These are phyloP conservation scores for Phtheirospermum japonicum DNA, from an alignment of 257 asterid genomes.

Conservation along the genomic window DNA sequence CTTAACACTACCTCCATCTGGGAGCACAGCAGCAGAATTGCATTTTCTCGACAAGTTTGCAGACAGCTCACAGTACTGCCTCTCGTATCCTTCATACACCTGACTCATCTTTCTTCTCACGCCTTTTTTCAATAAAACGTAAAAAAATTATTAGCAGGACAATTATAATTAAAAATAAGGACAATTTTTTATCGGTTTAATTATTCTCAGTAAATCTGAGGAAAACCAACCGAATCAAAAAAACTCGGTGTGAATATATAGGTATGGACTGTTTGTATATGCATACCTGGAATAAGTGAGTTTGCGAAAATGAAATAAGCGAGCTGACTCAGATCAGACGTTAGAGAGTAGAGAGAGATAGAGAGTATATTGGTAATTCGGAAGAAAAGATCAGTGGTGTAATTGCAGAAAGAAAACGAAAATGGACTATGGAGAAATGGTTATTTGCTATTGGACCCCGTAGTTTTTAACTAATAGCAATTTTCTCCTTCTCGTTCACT, in stretches of 20 bases:
- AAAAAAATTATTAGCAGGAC: slow-evolving; percentile 8
- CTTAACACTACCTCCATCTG: slow-evolving; percentile 63
- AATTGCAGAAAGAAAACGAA: neutral
- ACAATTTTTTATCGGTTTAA: neutral
- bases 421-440: neutral
- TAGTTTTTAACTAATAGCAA: neutral
- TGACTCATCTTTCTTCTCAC: slow-evolving; percentile 62
- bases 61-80: slow-evolving; percentile 94
- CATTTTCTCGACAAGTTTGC: slow-evolving; percentile 75
- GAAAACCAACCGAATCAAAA: slow-evolving; percentile 17
- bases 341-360: slow-evolving; percentile 23
- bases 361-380: slow-evolving; percentile 17
- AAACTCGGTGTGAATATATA: neutral
- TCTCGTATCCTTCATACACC: slow-evolving; percentile 86
- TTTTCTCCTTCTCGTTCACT: neutral
- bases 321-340: slow-evolving; percentile 37
- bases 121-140: slow-evolving; percentile 20
- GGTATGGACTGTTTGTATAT: neutral
- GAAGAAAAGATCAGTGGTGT: slow-evolving; percentile 4
- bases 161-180: neutral
- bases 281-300: slow-evolving; percentile 23
- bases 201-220: neutral
- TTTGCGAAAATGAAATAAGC: slow-evolving; percentile 22
- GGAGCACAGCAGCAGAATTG: slow-evolving; percentile 59
- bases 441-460: slow-evolving; percentile 16